phyloP scores from a whole-genome alignment of 2,329 filamentous ascomycete genomes.

The Beauveria rudraprayagi region DNA sequence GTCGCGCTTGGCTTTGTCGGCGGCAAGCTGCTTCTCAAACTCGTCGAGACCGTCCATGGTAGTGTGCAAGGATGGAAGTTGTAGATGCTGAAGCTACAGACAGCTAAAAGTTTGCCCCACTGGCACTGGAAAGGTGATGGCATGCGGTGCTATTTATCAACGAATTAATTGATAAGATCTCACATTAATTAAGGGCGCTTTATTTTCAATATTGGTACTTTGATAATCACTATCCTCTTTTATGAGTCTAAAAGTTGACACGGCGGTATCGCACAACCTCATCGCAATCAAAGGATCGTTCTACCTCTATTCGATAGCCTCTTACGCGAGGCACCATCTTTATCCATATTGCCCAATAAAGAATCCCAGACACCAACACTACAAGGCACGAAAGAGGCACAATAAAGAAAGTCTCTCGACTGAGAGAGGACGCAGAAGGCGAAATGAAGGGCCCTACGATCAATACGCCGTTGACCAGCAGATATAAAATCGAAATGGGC shows the following conservation, averaged over 20 bases:
- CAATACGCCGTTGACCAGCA: slow-evolving; percentile 44
- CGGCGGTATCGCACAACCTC: slow-evolving; percentile 33
- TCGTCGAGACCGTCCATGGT: slow-evolving; percentile 53
- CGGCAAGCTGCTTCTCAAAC: slow-evolving; percentile 69
- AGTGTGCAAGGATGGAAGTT: not conserved
- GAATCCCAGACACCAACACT: slow-evolving; percentile 39
- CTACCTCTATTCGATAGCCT: slow-evolving; percentile 40
- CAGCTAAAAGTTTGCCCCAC: slow-evolving; percentile 7
- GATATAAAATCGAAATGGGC: slow-evolving; percentile 39
- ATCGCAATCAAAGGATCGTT: slow-evolving; percentile 31
- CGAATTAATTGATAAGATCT: not conserved
- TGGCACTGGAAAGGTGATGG: not conserved
- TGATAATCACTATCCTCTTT: not conserved
- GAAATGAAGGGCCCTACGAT: slow-evolving; percentile 48
- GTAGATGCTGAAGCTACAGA: not conserved
- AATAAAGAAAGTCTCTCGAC: slow-evolving; percentile 48
- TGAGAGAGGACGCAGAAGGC: slow-evolving; percentile 38
- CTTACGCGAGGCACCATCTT: slow-evolving; percentile 40
- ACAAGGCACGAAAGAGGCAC: slow-evolving; percentile 47
- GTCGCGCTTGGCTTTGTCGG: slow-evolving; percentile 50
- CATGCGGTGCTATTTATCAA: not conserved
- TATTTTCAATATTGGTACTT: too few relatives aligned
- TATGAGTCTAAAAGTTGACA: not conserved
- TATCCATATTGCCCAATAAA: slow-evolving; percentile 48
- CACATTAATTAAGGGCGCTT: not conserved